Conservation (phyloP, 306 rosid genomes). For the Glycine latifolia region DNA sequence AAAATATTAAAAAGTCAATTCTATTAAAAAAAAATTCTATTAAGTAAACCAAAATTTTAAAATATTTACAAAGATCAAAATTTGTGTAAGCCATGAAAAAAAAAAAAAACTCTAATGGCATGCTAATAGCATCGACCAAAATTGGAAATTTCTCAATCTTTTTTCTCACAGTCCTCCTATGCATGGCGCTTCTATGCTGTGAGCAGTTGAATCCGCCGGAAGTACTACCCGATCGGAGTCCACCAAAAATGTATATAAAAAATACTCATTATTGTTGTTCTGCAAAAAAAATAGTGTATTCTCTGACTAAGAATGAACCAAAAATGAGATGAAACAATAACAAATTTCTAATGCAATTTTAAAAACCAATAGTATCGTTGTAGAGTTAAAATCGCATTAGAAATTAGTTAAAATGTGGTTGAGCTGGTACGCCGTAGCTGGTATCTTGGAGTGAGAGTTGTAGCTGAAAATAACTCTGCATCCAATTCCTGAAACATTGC, state of each 20-base stretch:
- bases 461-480: slow-evolving; percentile 29
- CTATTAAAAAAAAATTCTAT: background rate
- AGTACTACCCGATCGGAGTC: no score
- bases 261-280: no score
- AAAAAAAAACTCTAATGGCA: background rate
- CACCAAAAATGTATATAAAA: no score
- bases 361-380: background rate
- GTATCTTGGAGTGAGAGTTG: slow-evolving; percentile 38
- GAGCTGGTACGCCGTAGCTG: slow-evolving; percentile 53
- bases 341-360: background rate
- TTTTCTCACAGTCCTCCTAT: background rate
- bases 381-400: no score
- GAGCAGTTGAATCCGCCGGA: background rate
- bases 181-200: background rate
- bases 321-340: background rate
- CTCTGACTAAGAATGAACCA: background rate
- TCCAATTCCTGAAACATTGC: slow-evolving; percentile 56
- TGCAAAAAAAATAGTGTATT: no score
- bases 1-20: background rate
- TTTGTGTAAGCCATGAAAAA: no score
- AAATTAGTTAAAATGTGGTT: slow-evolving; percentile 29
- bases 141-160: background rate
- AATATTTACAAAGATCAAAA: background rate
- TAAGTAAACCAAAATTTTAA: background rate
- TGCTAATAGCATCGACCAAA: background rate